Conservation (phyloP, 768 basidiomycete species). For the Pulveroboletus sp. region DNA sequence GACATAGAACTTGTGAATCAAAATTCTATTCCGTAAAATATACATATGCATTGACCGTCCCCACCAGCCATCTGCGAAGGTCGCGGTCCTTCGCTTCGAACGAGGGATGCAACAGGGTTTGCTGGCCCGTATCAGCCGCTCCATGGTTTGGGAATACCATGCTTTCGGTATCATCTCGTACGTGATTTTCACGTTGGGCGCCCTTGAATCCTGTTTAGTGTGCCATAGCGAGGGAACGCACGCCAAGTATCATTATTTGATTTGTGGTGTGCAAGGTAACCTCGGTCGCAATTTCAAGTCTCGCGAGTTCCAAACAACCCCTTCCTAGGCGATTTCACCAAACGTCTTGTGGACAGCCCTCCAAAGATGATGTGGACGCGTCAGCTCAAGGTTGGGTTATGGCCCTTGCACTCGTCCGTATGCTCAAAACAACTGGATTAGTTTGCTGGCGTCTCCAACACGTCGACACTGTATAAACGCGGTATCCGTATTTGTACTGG, state of each 20-base stretch:
- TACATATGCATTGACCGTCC: not conserved
- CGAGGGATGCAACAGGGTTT: slow-evolving; percentile 85
- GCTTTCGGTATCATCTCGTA: slow-evolving; percentile 78
- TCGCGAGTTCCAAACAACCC: not conserved
- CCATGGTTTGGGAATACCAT: slow-evolving; percentile 76
- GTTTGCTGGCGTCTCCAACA: slow-evolving; percentile 79
- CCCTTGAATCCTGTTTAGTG: slow-evolving; percentile 3
- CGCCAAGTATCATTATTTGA: slow-evolving; percentile 75
- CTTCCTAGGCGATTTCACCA: slow-evolving; percentile 67
- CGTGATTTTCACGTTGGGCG: slow-evolving; percentile 18
- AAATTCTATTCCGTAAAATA: not conserved
- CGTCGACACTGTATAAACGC: slow-evolving; percentile 72
- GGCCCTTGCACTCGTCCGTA: not conserved
- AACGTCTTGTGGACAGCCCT: slow-evolving; percentile 62
- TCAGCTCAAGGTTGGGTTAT: slow-evolving; percentile 58
- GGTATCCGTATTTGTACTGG: slow-evolving; percentile 82
- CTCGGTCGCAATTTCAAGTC: not conserved
- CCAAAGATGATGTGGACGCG: slow-evolving; percentile 75
- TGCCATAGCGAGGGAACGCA: slow-evolving; percentile 58
- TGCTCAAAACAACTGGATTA: slow-evolving; percentile 25
- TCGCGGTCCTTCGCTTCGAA: slow-evolving; percentile 72
- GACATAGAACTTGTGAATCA: slow-evolving; percentile 70
- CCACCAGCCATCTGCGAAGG: slow-evolving; percentile 71
- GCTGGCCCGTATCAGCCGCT: slow-evolving; percentile 68
- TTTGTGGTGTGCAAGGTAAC: slow-evolving; percentile 69